Percentiles rank a stretch among this genome's conserved stretches.
These are phyloP conservation scores for Pleoardoris graminearum DNA, from an alignment of 2,329 filamentous ascomycete species.

Conservation along the genomic window DNA sequence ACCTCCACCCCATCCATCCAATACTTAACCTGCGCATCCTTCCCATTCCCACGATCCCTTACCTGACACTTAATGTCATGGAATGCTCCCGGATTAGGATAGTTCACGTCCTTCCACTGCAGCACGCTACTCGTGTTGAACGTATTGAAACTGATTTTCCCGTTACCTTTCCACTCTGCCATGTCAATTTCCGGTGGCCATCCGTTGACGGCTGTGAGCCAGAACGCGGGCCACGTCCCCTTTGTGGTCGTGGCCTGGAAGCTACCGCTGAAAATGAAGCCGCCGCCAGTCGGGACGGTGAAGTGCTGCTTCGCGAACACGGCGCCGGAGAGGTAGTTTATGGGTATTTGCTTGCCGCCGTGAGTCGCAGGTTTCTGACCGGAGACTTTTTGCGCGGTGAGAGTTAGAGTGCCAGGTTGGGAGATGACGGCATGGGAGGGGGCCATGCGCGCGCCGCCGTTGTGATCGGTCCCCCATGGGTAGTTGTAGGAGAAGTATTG, in stretches of 20 bases:
- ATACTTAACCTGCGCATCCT: constrained; percentile 58
- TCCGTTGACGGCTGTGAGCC: constrained; percentile 58
- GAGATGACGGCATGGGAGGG: constrained; percentile 50
- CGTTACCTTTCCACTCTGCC: constrained; percentile 63
- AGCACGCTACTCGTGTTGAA: constrained; percentile 56
- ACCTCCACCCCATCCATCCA: constrained; percentile 57
- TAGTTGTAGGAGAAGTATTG: constrained; percentile 58
- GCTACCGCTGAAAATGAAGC: constrained; percentile 46
- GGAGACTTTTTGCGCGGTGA: constrained; percentile 53
- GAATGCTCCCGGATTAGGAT: constrained; percentile 52
- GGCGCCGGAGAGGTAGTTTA: constrained; percentile 59
- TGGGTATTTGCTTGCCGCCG: constrained; percentile 39
- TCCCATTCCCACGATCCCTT: constrained; percentile 54
- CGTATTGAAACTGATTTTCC: constrained; percentile 61
- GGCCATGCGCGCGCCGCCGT: constrained; percentile 61
- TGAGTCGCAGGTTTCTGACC: constrained; percentile 44
- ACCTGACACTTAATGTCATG: constrained; percentile 58
- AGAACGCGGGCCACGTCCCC: constrained; percentile 63
- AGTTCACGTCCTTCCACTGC: constrained; percentile 53
- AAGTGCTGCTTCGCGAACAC: constrained; percentile 50
- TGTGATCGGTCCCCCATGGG: constrained; percentile 62
- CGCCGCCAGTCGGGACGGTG: constrained; percentile 44
- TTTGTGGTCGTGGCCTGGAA: constrained; percentile 46
- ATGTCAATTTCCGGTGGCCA: constrained; percentile 66
- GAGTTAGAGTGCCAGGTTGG: constrained; percentile 47